Conservation (phyloP, 805 yeast species). For the Brettanomyces nanus region DNA sequence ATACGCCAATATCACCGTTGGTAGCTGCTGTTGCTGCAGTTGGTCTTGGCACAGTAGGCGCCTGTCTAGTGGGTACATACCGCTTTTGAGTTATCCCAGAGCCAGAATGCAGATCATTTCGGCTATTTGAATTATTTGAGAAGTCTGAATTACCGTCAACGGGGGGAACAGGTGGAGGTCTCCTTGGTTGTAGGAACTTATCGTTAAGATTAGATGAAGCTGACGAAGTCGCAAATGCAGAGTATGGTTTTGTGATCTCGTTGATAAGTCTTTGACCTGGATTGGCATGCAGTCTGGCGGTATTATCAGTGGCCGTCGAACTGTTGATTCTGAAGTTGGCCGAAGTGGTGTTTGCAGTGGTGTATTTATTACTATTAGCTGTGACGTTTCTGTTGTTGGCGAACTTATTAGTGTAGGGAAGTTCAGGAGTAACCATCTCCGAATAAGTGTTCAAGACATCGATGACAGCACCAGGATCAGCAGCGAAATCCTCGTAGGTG, state of each 20-base stretch:
- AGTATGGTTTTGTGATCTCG: slow-evolving; percentile 27
- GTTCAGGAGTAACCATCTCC: slow-evolving; percentile 33
- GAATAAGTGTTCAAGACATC: slow-evolving; percentile 50
- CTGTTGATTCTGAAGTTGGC: not conserved
- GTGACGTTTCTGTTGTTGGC: not conserved
- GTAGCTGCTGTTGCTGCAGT: not conserved
- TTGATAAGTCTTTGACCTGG: slow-evolving; percentile 12
- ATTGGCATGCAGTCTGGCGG: not conserved
- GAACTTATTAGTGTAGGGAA: slow-evolving; percentile 24
- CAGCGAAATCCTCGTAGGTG: slow-evolving; percentile 54
- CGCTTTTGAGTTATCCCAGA: no score
- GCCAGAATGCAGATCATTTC: no score
- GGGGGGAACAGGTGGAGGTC: slow-evolving; percentile 28
- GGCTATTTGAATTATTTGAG: no score
- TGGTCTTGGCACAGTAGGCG: slow-evolving; percentile 18
- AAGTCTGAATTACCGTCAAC: no score
- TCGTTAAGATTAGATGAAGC: slow-evolving; percentile 13
- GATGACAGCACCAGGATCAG: slow-evolving; percentile 57
- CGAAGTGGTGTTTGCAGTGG: not conserved
- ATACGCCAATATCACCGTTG: no score
- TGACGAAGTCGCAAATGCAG: slow-evolving; percentile 5
- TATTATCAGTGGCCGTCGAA: no score
- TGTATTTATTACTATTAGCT: not conserved
- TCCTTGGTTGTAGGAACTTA: slow-evolving; percentile 25
- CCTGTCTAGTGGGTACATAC: slow-evolving; percentile 32